Percentiles rank a stretch among this genome's conserved stretches.
phyloP scores from a whole-genome alignment of 2,329 filamentous ascomycete genomes.

The Plenodomus biglobosus region DNA sequence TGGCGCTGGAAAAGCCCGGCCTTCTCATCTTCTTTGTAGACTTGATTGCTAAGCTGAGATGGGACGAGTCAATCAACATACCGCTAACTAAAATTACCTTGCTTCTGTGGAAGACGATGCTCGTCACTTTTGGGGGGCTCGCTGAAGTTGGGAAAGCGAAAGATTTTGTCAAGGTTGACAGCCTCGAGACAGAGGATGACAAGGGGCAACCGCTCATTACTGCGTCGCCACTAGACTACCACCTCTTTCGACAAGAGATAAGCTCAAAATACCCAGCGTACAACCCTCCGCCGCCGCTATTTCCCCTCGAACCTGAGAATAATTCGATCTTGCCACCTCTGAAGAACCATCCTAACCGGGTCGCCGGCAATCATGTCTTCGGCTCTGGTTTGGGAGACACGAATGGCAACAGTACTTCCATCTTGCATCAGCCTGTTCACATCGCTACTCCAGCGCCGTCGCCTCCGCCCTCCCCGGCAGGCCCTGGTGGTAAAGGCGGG shows the following conservation, averaged over 20 bases:
- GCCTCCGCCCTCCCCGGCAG: conserved; percentile 87
- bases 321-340: conserved; percentile 87
- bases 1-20: conserved; percentile 54
- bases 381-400: conserved; percentile 54
- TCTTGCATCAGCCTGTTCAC: conserved; percentile 93
- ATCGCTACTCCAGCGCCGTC: conserved; percentile 98
- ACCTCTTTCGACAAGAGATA: conserved; percentile 93
- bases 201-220: conserved; percentile 79
- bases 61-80: conserved; percentile 62
- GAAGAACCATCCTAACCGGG: conserved; percentile 67
- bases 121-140: conserved; percentile 82
- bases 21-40: conserved; percentile 73
- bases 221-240: conserved; percentile 92
- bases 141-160: conserved; percentile 74
- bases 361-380: conserved; percentile 53
- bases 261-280: conserved; percentile 98
- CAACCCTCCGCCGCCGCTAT: conserved; percentile 77
- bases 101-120: conserved; percentile 86
- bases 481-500: conserved; percentile 79
- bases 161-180: conserved; percentile 63
- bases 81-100: conserved; percentile 64
- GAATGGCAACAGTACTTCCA: conserved; percentile 61
- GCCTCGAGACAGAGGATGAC: conserved; percentile 55
- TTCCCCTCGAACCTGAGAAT: conserved; percentile 86
- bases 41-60: conserved; percentile 54